Evolutionary conservation across 805 yeast species (phyloP).

Genomic region (Candida sphagnicola): DNA sequence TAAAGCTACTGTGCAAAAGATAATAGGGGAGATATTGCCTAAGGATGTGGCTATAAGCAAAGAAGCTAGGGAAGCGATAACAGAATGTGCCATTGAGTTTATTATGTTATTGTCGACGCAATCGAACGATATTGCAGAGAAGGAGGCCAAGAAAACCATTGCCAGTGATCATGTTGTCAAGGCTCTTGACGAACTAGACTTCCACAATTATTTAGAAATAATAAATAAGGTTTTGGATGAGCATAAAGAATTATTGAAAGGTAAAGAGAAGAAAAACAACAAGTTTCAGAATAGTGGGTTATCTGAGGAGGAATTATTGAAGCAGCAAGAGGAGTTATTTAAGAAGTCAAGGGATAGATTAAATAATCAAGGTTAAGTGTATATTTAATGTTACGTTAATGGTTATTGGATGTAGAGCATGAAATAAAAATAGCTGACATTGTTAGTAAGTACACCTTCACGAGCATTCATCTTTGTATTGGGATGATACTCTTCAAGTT

Average conservation of each 20-base stretch:
- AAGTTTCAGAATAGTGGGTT: constrained; percentile 91
- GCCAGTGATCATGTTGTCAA: constrained; percentile 94
- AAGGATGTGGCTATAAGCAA: constrained; percentile 83
- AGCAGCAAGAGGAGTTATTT: constrained; percentile 90
- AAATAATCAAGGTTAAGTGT: constrained; percentile 26
- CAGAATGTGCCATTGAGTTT: constrained; percentile 94
- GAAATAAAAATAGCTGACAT: too few relatives aligned
- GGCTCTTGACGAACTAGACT: constrained; percentile 85
- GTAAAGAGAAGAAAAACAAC: constrained; percentile 85
- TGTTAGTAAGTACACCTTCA: too few relatives aligned
- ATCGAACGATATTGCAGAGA: constrained; percentile 93
- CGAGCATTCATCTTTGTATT: too few relatives aligned
- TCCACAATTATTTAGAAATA: constrained; percentile 76
- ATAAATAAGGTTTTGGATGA: constrained; percentile 76
- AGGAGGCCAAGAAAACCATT: constrained; percentile 92
- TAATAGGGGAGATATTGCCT: constrained; percentile 85
- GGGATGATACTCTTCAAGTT: too few relatives aligned
- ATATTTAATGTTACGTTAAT: neutral
- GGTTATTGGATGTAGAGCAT: neutral
- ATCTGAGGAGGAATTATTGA: constrained; percentile 85
- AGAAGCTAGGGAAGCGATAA: constrained; percentile 91
- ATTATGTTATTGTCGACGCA: constrained; percentile 92
- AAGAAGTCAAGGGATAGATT: constrained; percentile 68
- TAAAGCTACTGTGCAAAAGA: constrained; percentile 92
- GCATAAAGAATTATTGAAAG: constrained; percentile 84